Evolutionary conservation across 148 eudicot genomes (phyloP), one percentile per base, ranked within the genome.

Genomic region (Camellia lanceoleosa): DNA sequence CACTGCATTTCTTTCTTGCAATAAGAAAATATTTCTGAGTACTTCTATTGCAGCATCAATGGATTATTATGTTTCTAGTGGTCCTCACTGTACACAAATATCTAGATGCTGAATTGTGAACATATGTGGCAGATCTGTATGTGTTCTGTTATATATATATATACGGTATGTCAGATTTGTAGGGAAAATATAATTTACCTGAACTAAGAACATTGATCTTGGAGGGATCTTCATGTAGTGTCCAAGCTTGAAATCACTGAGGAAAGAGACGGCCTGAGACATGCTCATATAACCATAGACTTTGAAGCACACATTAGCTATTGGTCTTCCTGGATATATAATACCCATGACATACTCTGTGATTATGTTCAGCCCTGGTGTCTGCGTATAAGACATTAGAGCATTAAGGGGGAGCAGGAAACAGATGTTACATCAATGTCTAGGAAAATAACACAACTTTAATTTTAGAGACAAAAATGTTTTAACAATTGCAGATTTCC

Each of bases 191-290:
- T 23, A 1, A 49, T 5, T 19, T 89, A 96, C 99, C 99, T 93
- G 99, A 82, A 96, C 99, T 84, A 96, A 83, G 85, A 96, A 96
- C 99, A 96, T 96, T 15, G 99, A 96, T 87, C 92, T 91, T 64
- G 99, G 99, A 78, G 99, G 99, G 78, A 96, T 96, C 90, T 96
- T 96, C 99, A 96, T 96, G 90, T 96, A 96, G 74, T 96, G 99
- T 47, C 99, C 98, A n/a, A 96, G 86, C 89, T 96, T 96, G 88
- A 96, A 96, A 85, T 96, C 99, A 75, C 91, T 90, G 76, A 96
- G 91, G 87, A 96, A 96, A 42, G 98, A 91, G 70, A 96, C 88
- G 67, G 99, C 99, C 80, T 96, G 99, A n/a, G 99, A 84, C 99
- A 93, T 96, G 91, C 99, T 96, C 94, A 96, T 96, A 78, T 91